phyloP scores from a whole-genome alignment of 768 basidiomycete species.

The Termitomyces sp. region DNA sequence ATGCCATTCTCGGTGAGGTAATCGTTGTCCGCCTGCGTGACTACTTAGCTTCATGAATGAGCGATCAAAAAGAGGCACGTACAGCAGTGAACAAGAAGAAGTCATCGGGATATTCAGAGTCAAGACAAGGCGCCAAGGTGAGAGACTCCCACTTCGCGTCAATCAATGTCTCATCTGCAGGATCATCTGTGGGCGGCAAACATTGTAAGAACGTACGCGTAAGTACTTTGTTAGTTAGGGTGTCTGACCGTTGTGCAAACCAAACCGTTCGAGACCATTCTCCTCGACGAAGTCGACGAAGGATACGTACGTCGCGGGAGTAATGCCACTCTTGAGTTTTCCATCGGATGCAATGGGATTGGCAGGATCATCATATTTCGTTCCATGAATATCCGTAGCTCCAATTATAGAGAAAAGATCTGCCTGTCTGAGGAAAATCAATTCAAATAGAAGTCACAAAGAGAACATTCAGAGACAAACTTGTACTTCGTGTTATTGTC shows the following conservation, averaged over 20 bases:
- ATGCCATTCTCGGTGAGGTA: slow-evolving; percentile 52
- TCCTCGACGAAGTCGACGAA: slow-evolving; percentile 54
- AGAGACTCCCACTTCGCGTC: slow-evolving; percentile 67
- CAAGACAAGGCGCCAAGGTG: slow-evolving; percentile 49
- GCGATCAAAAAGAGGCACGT: slow-evolving; percentile 16
- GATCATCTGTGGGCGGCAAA: slow-evolving; percentile 11
- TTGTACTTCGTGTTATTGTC: slow-evolving; percentile 48
- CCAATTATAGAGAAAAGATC: slow-evolving; percentile 51
- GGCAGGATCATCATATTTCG: slow-evolving; percentile 46
- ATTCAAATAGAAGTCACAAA: slow-evolving; percentile 1
- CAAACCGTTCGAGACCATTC: slow-evolving; percentile 52
- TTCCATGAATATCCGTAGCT: slow-evolving; percentile 59
- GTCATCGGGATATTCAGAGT: slow-evolving; percentile 50
- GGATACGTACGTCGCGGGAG: slow-evolving; percentile 46
- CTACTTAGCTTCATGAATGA: background rate
- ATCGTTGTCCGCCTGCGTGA: slow-evolving; percentile 52
- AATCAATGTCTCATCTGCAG: slow-evolving; percentile 47
- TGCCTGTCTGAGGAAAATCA: slow-evolving; percentile 35
- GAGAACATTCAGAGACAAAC: background rate
- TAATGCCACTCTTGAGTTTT: slow-evolving; percentile 38
- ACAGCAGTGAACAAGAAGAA: slow-evolving; percentile 65
- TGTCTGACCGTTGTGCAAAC: slow-evolving; percentile 48
- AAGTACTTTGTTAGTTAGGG: background rate
- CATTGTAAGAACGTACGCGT: background rate
- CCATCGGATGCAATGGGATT: slow-evolving; percentile 49